Base-by-base conservation (phyloP, 108 stramenopile genomes). In the Pelagomonas calceolata region DNA sequence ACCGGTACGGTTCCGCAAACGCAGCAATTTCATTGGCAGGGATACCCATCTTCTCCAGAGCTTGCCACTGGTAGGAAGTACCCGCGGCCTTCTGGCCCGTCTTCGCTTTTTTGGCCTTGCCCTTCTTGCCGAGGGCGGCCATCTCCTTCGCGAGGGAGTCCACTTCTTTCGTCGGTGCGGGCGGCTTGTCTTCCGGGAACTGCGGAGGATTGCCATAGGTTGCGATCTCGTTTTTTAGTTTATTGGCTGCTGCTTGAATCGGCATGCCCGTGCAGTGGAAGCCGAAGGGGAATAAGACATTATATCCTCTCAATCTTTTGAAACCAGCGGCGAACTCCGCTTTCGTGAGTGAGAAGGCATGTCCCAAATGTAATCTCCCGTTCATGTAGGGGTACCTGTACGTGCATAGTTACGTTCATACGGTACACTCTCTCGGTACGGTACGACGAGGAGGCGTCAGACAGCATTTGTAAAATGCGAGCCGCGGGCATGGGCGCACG, bases 241-340 rank as follows among this genome's bases (percentile, higher is more conserved):
- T 98, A 87, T 96, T 95, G 66, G 98, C 98, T 39, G 98, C 98
- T 68, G 94, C 94, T 87, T 97, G 94, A 78, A 98, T 98, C 31
- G 98, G 98, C 95, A 96, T 96, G 66, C 98, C 98, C 0, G 98
- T 98, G 80, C 95, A 97, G 85, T 98, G 98, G 75, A 97, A 96
- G 29, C 91, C 98, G 81, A 98, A 98, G 44, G 98, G 98, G 73
- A 94, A 98, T 68, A 97, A 75, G 14, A 93, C 94, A 77, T 97
- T 93, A 75, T 92, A 89, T 36, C 95, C 98, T 76, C 84, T 84
- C 66, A 95, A 87, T 45, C 93, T 85, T 79, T 98, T 89, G 85
- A 82, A 98, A 72, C 90, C 87, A 7, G 92, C 93, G 43, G 91
- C 80, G 73, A 97, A 97, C 26, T 94, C 87, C 1, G 95, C 95